Evolutionary conservation across 257 asterid species (phyloP), one percentile per base, ranked within the genome.

Genomic region (Jaltomata sinuosa): DNA sequence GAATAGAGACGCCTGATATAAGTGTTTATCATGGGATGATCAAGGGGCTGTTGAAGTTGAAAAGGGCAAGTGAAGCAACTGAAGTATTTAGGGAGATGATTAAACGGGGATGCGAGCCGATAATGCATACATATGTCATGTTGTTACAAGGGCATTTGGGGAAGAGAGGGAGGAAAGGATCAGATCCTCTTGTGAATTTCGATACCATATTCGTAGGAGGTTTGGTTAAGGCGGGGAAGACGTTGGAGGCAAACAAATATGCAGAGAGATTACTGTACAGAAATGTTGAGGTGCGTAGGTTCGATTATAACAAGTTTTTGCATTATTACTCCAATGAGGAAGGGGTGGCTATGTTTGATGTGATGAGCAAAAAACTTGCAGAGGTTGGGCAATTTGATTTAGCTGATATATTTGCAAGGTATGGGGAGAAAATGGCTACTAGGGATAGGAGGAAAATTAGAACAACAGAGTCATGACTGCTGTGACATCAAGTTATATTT

Each of bases 141-240:
- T 84, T 96, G 86, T 83, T 96, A 91, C 98, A 96, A 87, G 98
- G 98, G 55, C 97, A 96, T 88, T 65, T 96, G 87, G 99, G 98
- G 72, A 96, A 86, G 91, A 88, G 96, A 82, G 99, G 99, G 86
- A 88, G 98, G 84, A 92, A 88, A 84, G 98, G 98, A 62, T 89
- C 89, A 0, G 98, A 96, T 82, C 99, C 97, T 0, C 87, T 96
- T 86, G 96, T 96, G 61, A 96, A 96, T 84, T 96, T 96, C n/a
- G 98, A 96, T 59, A 96, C 98, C 25, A 96, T 96, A 40, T 96
- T 96, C 50, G 91, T 96, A 15, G 98, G 99, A 79, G 99, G 99
- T 11, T 87, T 96, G 92, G 86, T 92, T 61, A 94, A 93, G 93
- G 94, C 88, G 0, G 97, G 97, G 84, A 94, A 92, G 84, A 85